A percentile compares a stretch with the other conserved stretches of the same genome.
These are phyloP conservation scores for Rhododendron ferrugineum DNA, from an alignment of 148 eudicot genomes.

Conservation along the genomic window DNA sequence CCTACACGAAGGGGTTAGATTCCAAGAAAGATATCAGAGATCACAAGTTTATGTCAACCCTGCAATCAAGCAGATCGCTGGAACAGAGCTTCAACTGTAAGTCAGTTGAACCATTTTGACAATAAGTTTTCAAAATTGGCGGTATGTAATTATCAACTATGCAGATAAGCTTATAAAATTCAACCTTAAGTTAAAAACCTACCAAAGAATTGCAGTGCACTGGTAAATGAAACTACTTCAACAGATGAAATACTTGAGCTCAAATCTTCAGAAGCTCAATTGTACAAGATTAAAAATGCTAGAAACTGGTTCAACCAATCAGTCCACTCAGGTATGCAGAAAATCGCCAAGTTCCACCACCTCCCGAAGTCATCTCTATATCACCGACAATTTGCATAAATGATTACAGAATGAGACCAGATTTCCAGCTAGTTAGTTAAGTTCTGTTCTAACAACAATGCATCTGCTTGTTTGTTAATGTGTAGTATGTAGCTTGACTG, in stretches of 20 bases:
- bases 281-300: neutral
- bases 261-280: neutral
- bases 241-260: neutral
- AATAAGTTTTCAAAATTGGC: neutral
- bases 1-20: conserved; percentile 17
- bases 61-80: neutral
- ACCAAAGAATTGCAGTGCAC: neutral
- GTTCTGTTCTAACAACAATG: neutral
- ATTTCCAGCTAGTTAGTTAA: neutral
- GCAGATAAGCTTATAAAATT: neutral
- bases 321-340: neutral
- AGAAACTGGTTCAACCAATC: neutral
- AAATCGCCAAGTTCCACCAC: neutral
- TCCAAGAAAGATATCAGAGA: neutral
- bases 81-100: neutral
- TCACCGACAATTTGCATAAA: neutral
- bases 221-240: neutral
- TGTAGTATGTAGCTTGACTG: neutral
- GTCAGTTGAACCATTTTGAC: neutral
- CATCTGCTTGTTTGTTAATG: neutral
- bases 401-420: neutral
- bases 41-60: neutral
- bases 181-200: neutral
- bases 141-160: neutral
- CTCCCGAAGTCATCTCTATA: neutral